Conservation (phyloP, 345 rosid genomes). For the Sonneratia alba region DNA sequence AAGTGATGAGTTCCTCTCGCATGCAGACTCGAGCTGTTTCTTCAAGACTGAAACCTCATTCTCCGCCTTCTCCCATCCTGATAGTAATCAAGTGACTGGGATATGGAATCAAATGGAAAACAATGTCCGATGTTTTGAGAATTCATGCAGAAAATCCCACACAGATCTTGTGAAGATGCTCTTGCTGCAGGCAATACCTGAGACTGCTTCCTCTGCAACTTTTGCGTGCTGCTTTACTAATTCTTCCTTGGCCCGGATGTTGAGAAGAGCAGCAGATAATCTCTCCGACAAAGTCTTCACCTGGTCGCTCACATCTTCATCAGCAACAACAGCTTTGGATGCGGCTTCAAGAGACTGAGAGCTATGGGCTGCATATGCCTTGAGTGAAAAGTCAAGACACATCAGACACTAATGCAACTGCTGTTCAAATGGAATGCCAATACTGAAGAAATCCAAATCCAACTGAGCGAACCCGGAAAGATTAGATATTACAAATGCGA, state of each 20-base stretch:
- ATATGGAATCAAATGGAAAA: neutral
- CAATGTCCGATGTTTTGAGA: neutral
- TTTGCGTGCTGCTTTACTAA: constrained; percentile 79
- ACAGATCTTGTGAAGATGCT: neutral
- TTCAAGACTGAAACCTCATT: constrained; percentile 51
- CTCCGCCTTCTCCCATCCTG: constrained; percentile 99
- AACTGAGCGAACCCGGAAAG: neutral
- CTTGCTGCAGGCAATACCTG: constrained; percentile 34
- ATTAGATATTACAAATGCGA: neutral
- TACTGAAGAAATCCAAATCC: neutral
- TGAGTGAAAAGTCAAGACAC: constrained; percentile 12
- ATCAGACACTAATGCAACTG: constrained; percentile 6
- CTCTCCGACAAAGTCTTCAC: constrained; percentile 44
- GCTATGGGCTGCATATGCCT: constrained; percentile 30
- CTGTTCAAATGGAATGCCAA: neutral
- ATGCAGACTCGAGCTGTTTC: constrained; percentile 64
- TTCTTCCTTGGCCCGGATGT: constrained; percentile 71
- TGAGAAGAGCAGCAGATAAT: constrained; percentile 73
- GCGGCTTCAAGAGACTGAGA: constrained; percentile 56
- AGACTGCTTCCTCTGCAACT: constrained; percentile 96
- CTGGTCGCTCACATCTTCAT: constrained; percentile 43
- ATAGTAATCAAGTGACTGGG: constrained; percentile 1
- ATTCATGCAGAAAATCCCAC: neutral
- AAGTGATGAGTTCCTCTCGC: constrained; percentile 34
- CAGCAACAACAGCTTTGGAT: constrained; percentile 31